Base-by-base conservation (phyloP, 1,284 basidiomycete genomes). In the Malassezia sp. region DNA sequence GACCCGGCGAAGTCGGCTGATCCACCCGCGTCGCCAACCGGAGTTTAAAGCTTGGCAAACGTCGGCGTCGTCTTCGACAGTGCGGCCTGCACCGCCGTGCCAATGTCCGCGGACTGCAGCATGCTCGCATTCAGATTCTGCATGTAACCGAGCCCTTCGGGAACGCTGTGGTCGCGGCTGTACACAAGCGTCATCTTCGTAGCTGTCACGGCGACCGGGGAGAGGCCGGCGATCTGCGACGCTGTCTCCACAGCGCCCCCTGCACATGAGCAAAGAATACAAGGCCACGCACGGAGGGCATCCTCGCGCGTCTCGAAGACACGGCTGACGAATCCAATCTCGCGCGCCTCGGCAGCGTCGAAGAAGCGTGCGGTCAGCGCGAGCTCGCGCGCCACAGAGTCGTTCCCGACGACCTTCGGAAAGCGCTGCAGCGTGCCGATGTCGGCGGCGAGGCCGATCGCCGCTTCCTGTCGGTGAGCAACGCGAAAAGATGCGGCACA, bases 371-470 rank as follows among this genome's bases (percentile, higher is more conserved):
- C 82, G 0, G 85, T 86, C 61, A 84, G 80, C 0, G 84, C 82
- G 8, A 91, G 75, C 71, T 95, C 89, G 41, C 80, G 75, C 0
- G 81, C 74, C n/a, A 84, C 74, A 6, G 83, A 85, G 27, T 80
- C 78, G 72, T 88, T 90, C 0, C 80, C 85, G 0, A 80, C 78
- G 34, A 85, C 76, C 65, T 87, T 86, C 0, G 85, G 85, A 23
- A 91, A 75, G 30, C 83, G 80, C 26, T 89, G 85, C 12, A 96
- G 77, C 0, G 85, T 83, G 2, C 89, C 89, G 38, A 91, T 82
- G 68, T 93, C 89, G 2, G 89, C 84, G 2, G 88, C 87, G 0
- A 93, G 75, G 0, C 85, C 88, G 7, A 88, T 79, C 61, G 89
- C 85, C 7, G 88, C 83, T 76, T 95, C 88, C n/a, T n/a, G n/a